phyloP scores from a whole-genome alignment of 23 red algal species.

The Agarophyton chilense region DNA sequence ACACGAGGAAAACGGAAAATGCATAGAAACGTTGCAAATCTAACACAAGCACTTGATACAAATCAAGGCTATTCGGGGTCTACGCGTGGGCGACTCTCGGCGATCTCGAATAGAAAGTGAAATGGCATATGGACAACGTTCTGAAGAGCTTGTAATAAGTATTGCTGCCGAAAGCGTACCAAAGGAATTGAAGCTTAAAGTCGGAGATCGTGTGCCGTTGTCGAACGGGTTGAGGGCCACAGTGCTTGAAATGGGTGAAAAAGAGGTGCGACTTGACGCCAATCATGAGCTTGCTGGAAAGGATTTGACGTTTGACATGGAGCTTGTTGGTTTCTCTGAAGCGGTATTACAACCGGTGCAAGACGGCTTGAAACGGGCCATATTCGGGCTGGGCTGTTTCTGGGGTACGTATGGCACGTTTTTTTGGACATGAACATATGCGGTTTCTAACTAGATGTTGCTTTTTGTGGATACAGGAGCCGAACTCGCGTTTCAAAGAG shows the following conservation, averaged over 20 bases:
- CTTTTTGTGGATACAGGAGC: background rate
- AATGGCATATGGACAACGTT: slow-evolving; percentile 53
- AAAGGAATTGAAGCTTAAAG: slow-evolving; percentile 32
- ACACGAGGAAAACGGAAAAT: background rate
- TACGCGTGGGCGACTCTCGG: slow-evolving; percentile 52
- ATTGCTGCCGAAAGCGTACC: slow-evolving; percentile 18
- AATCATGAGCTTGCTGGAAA: slow-evolving; percentile 80
- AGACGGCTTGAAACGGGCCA: slow-evolving; percentile 28
- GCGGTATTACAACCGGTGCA: slow-evolving; percentile 2
- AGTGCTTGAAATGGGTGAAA: slow-evolving; percentile 40
- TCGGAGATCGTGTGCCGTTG: slow-evolving; percentile 52
- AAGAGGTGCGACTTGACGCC: slow-evolving; percentile 56
- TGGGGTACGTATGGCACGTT: slow-evolving; percentile 69
- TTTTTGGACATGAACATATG: background rate
- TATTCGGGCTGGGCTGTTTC: slow-evolving; percentile 80
- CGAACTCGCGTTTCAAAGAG: slow-evolving; percentile 64
- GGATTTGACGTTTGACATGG: slow-evolving; percentile 76
- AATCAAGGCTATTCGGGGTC: slow-evolving; percentile 44
- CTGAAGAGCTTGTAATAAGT: slow-evolving; percentile 55
- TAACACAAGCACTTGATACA: background rate
- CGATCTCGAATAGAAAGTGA: slow-evolving; percentile 44
- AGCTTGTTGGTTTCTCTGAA: slow-evolving; percentile 69
- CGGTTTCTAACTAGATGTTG: background rate
- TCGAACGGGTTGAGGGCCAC: slow-evolving; percentile 47
- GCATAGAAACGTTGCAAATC: background rate